Conservation (phyloP, 2,329 filamentous ascomycete genomes). For the Ascochyta pisi region DNA sequence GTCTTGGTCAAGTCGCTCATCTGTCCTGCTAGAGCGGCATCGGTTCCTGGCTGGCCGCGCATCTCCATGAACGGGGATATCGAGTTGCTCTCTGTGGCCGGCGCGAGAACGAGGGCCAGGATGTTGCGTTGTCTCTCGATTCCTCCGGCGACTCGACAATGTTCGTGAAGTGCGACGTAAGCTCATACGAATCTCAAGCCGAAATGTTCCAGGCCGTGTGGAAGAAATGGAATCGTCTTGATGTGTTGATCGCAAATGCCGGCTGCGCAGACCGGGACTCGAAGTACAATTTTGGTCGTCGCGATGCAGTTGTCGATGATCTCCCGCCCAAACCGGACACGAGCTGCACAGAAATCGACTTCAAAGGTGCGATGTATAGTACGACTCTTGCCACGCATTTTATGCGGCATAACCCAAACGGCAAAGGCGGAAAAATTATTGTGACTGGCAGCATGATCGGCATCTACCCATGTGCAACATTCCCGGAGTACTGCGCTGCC, state of each 20-base stretch:
- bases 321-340: constrained; percentile 56
- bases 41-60: constrained; percentile 52
- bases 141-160: constrained; percentile 39
- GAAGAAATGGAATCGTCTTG: constrained; percentile 55
- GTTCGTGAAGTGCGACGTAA: constrained; percentile 57
- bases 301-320: constrained; percentile 30
- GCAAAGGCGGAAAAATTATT: constrained; percentile 54
- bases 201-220: constrained; percentile 54
- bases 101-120: constrained; percentile 45
- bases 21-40: constrained; percentile 54
- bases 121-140: constrained; percentile 26
- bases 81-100: constrained; percentile 52
- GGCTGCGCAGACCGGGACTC: constrained; percentile 57
- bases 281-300: constrained; percentile 52
- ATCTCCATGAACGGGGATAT: constrained; percentile 47
- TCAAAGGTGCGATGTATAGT: constrained; percentile 59
- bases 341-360: constrained; percentile 55
- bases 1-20: too few species aligned
- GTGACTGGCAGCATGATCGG: constrained; percentile 55
- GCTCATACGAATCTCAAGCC: constrained; percentile 56
- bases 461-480: constrained; percentile 53
- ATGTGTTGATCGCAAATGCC: constrained; percentile 59
- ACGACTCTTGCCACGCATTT: constrained; percentile 60
- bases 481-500: constrained; percentile 53
- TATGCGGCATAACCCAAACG: constrained; percentile 57